These are phyloP conservation scores for Venturia pyrina DNA, from an alignment of 2,329 filamentous ascomycete species.

Conservation along the genomic window DNA sequence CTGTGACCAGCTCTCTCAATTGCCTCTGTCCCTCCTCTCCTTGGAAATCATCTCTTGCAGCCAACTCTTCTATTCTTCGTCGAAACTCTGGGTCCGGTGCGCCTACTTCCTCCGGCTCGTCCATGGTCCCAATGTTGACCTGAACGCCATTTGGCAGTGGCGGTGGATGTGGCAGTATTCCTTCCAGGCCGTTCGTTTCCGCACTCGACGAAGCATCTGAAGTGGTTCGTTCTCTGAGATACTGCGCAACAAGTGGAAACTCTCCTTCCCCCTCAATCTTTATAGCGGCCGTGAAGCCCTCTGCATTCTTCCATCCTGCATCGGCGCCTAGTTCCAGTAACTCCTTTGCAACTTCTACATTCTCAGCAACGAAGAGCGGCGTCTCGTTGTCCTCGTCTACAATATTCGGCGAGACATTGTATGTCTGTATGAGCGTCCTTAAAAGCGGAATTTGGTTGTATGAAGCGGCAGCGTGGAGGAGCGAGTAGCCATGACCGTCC, in stretches of 20 bases:
- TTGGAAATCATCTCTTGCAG: constrained; percentile 72
- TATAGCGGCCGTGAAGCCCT: constrained; percentile 71
- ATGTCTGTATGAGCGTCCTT: constrained; percentile 62
- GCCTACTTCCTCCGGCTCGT: constrained; percentile 48
- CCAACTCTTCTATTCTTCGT: constrained; percentile 79
- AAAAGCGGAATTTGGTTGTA: constrained; percentile 82
- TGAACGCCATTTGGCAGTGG: constrained; percentile 65
- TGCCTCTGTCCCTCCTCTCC: constrained; percentile 70
- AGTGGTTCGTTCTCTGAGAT: constrained; percentile 38
- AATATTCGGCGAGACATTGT: constrained; percentile 69
- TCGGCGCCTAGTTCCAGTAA: constrained; percentile 73
- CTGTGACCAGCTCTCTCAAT: constrained; percentile 67
- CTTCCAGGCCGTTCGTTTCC: constrained; percentile 9
- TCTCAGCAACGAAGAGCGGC: constrained; percentile 87
- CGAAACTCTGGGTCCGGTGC: constrained; percentile 75
- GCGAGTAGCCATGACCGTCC: constrained; percentile 88
- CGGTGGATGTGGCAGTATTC: constrained; percentile 37
- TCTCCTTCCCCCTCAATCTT: constrained; percentile 72
- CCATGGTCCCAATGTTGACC: constrained; percentile 68
- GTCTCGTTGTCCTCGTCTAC: constrained; percentile 89
- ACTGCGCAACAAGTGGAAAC: constrained; percentile 64
- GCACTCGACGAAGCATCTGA: constrained; percentile 21
- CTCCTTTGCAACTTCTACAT: constrained; percentile 62
- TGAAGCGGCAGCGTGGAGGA: constrained; percentile 85
- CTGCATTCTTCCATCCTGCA: constrained; percentile 52